Evolutionary conservation across 768 basidiomycete species (phyloP), one percentile per base, ranked within the genome.

Genomic region (Xerocomellus intermedius): DNA sequence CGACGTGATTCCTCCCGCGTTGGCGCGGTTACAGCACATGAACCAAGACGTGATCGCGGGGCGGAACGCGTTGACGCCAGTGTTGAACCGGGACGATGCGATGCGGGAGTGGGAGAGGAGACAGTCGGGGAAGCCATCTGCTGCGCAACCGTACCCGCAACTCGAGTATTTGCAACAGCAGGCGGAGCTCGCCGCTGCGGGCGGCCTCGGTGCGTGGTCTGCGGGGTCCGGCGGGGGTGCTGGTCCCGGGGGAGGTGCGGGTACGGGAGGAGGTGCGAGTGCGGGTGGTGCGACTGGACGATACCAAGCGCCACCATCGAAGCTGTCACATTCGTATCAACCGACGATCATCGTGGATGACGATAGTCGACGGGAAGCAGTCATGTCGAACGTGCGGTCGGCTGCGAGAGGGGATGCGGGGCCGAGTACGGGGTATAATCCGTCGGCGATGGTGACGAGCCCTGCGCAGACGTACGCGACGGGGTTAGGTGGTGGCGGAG

Each of bases 21-120:
- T 99, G 24, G 94, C 93, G 22, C 82, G 92, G 33, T 73, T 95
- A 58, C 88, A 91, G 51, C 91, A 93, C 28, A 92, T 93, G 88
- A 90, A 89, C 57, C 85, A 88, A 72, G 89, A 88, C 70, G 84
- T 85, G 64, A 87, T 86, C 60, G 82, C 76, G 47, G 67, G 67
- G 3, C 79, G 92, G 50, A 91, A 92, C 63, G 89, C 91, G 21
- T 70, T 97, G 70, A 97, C 94, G 14, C 96, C 96, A 3, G 94
- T 97, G 30, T 74, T 98, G 60, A 95, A 96, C 63, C 81, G 96
- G 49, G 96, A 98, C 61, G 96, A 99, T 59, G 89, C 91, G 42
- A 89, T 93, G 78, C 83, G 88, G 41, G 96, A 98, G 73, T 98
- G 96, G 96, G 97, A 98, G 73, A 74, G 94, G 60, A 77, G 94